Evolutionary conservation across 495 filamentous ascomycete genomes (phyloP), one percentile per base, ranked within the genome.

Genomic region (Talaromyces borbonicus): DNA sequence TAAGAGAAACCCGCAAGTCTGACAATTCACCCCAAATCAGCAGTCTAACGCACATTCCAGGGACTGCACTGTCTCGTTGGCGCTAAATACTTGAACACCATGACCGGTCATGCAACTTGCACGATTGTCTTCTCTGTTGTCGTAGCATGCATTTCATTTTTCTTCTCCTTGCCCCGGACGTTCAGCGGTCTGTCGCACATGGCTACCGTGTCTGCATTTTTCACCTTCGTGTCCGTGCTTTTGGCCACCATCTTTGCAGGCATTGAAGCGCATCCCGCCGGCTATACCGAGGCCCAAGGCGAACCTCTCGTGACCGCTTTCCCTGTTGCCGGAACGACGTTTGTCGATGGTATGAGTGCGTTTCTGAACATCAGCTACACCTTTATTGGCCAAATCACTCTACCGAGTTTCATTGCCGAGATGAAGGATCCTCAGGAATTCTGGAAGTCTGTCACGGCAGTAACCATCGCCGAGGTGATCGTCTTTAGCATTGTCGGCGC

Each of bases 331-430:
- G 74, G 78, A n/a, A 90, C 85, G 0, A 82, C 82, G 0, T 92
- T 88, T 47, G 84, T 94, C 12, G 66, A 68, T 4, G 87, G 83
- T 6, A 75, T 90, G 64, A 86, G 75, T 39, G 87, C 87, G 2
- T 92, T 92, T 65, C 65, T 93, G 52, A 94, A 94, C 60, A 93
- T 94, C 56, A 79, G 77, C 62, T 94, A 92, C 61, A 94, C 87
- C 5, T 92, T 94, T 63, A 92, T 94, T 51, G 87, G 87, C 3
- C 87, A 94, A 58, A 94, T 94, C 60, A 94, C 87, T 0, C 70
- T 94, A 19, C 87, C 87, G 2, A 85, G 80, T 54, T 94, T 94
- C 68, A 94, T 94, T 51, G 87, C 87, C 4, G 87, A 94, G 59
- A 94, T 94, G 87, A 80, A 78, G 56, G 75, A 92, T 27, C 87